Base-by-base conservation (phyloP, 75 land plant genomes). In the Adiantum capillusveneris region DNA sequence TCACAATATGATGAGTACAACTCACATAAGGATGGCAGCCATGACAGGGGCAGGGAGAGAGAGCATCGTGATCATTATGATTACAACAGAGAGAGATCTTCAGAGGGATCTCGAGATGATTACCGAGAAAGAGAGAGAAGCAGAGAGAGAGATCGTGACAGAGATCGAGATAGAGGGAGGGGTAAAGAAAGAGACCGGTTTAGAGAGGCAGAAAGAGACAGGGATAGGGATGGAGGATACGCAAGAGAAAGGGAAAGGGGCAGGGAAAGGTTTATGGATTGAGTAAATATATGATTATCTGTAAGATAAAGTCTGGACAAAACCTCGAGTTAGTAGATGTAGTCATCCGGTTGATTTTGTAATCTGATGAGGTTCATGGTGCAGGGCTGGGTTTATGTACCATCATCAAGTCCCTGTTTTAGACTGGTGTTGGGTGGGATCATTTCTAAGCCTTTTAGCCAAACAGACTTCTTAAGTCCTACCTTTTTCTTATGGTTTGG, bases 191-290 rank as follows among this genome's bases (percentile, higher is more conserved):
- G 44, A 42, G 70, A 66, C 25, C 57, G 83, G 41, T 79, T 57
- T 21, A 65, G 77, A 5, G 37, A 34, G 3, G 9, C 37, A 34
- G 37, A 34, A 34, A 34, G 37, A 34, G 84, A 81, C 13, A 57
- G 63, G 56, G 84, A 75, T 56, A 72, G 79, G 51, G 83, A 64
- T 27, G 65, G 75, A 49, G 86, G 79, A 11, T 55, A 73, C 63
- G 76, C 66, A 0, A 69, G 81, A 37, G 86, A 82, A 1, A 69
- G 81, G 29, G 86, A 82, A 1, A 56, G 65, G 29, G 56, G 68
- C 45, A 29, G 78, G 28, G 81, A 70, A n/a, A 69, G 77, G 55
- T 51, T 21, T 29, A 51, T 66, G 46, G 48, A 68, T 55, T 62
- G 71, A 46, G n/a, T 17, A 46, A 46, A 46, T 14, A n/a, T 14